phyloP scores from a whole-genome alignment of 768 basidiomycete species.

The Boletus tomentosulus region DNA sequence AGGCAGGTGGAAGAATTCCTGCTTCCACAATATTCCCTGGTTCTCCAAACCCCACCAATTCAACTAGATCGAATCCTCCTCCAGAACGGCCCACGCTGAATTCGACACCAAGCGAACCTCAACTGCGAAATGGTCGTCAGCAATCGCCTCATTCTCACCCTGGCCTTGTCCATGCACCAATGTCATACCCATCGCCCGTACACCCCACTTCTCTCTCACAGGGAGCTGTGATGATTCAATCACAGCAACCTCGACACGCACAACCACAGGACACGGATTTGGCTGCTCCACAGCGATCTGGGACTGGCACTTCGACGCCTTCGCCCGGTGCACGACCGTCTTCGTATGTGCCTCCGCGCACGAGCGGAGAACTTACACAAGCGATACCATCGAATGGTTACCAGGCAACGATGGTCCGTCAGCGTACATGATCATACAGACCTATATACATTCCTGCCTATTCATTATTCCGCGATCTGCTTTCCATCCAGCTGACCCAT shows the following conservation, averaged over 20 bases:
- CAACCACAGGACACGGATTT: slow-evolving; percentile 45
- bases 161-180: slow-evolving; percentile 38
- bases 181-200: slow-evolving; percentile 42
- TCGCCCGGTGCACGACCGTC: slow-evolving; percentile 44
- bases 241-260: slow-evolving; percentile 37
- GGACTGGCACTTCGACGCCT: slow-evolving; percentile 29
- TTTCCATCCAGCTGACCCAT: slow-evolving; percentile 24
- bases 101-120: slow-evolving; percentile 36
- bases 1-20: slow-evolving; percentile 50
- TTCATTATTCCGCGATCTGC: slow-evolving; percentile 21
- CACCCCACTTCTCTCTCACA: slow-evolving; percentile 46
- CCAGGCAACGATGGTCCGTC: slow-evolving; percentile 44
- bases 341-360: slow-evolving; percentile 46
- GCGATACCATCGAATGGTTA: slow-evolving; percentile 42
- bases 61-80: slow-evolving; percentile 30
- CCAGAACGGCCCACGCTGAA: slow-evolving; percentile 46
- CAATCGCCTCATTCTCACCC: slow-evolving; percentile 41
- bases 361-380: slow-evolving; percentile 42
- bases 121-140: slow-evolving; percentile 37
- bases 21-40: slow-evolving; percentile 28
- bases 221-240: slow-evolving; percentile 40
- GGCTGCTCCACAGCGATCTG: slow-evolving; percentile 36
- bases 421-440: slow-evolving; percentile 41
- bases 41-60: slow-evolving; percentile 22
- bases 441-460: slow-evolving; percentile 1